These are phyloP conservation scores for Emergomyces pasteurianus DNA, from an alignment of 2,329 filamentous ascomycete species.

Conservation along the genomic window DNA sequence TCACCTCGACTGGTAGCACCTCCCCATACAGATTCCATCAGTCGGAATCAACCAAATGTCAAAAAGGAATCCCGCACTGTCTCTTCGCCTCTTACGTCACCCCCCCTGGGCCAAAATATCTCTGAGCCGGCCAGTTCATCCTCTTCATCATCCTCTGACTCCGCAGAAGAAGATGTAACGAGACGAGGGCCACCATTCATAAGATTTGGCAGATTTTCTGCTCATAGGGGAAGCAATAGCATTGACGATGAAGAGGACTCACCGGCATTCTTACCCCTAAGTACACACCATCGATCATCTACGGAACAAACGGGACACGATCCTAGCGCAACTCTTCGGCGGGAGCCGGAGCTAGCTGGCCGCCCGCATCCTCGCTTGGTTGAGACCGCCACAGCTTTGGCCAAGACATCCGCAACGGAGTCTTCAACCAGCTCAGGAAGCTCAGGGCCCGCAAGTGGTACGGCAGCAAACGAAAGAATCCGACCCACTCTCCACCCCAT, in stretches of 20 bases:
- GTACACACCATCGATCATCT: slow-evolving; percentile 11
- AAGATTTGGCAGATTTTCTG: slow-evolving; percentile 30
- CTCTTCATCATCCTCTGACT: slow-evolving; percentile 23
- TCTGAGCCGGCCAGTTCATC: slow-evolving; percentile 10
- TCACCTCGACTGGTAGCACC: slow-evolving; percentile 17
- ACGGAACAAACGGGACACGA: slow-evolving; percentile 20
- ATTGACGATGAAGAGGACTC: slow-evolving; percentile 32
- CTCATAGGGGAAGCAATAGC: slow-evolving; percentile 10
- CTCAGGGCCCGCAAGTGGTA: slow-evolving; percentile 21
- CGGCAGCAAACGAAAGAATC: slow-evolving; percentile 13
- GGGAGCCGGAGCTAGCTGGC: slow-evolving; percentile 20
- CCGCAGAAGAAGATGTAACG: slow-evolving; percentile 17
- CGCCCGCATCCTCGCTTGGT: slow-evolving; percentile 17
- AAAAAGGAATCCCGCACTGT: slow-evolving; percentile 17
- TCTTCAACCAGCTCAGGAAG: slow-evolving; percentile 28
- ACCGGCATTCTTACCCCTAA: slow-evolving; percentile 35
- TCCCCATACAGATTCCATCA: slow-evolving; percentile 13
- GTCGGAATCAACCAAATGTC: slow-evolving; percentile 14
- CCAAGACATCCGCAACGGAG: slow-evolving; percentile 14
- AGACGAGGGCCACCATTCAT: slow-evolving; percentile 21
- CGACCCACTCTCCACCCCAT: slow-evolving; percentile 13
- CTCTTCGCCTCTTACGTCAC: slow-evolving; percentile 17
- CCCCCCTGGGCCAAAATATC: slow-evolving; percentile 17
- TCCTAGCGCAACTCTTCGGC: slow-evolving; percentile 31
- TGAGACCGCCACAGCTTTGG: slow-evolving; percentile 15